Conservation (phyloP, 805 yeast species). For the Yarrowia osloensis region DNA sequence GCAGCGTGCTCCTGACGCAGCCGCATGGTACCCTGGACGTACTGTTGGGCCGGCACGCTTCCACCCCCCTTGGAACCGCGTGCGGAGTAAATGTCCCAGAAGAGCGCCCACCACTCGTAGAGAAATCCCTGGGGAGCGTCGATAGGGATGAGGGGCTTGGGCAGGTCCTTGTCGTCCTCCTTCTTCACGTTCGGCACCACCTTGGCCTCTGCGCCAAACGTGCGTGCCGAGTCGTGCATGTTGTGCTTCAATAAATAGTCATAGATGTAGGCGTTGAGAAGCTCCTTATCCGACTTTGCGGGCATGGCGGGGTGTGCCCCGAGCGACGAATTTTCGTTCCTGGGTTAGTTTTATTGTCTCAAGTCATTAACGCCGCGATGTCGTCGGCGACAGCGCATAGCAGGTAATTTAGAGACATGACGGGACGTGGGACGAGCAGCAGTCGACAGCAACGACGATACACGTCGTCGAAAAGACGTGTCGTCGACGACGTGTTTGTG, state of each 20-base stretch:
- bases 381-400: background rate
- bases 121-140: conserved; percentile 87
- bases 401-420: background rate
- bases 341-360: background rate
- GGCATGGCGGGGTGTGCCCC: conserved; percentile 30
- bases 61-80: conserved; percentile 68
- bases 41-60: conserved; percentile 61
- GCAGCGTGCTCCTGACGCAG: conserved; percentile 39
- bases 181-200: conserved; percentile 43
- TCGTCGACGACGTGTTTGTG: background rate
- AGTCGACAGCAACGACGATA: background rate
- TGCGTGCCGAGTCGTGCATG: conserved; percentile 68
- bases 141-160: conserved; percentile 46
- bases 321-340: conserved; percentile 31
- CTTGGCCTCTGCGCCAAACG: conserved; percentile 76
- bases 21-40: conserved; percentile 58
- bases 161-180: conserved; percentile 35
- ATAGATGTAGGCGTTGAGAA: conserved; percentile 77
- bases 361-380: background rate
- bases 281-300: conserved; percentile 37
- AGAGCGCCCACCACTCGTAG: conserved; percentile 94
- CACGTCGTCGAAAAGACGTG: background rate
- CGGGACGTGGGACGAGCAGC: background rate
- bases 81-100: conserved; percentile 91
- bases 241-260: conserved; percentile 80